These are phyloP conservation scores for Hymenoscyphus fructigenus DNA, from an alignment of 2,329 filamentous ascomycete genomes.

Conservation along the genomic window DNA sequence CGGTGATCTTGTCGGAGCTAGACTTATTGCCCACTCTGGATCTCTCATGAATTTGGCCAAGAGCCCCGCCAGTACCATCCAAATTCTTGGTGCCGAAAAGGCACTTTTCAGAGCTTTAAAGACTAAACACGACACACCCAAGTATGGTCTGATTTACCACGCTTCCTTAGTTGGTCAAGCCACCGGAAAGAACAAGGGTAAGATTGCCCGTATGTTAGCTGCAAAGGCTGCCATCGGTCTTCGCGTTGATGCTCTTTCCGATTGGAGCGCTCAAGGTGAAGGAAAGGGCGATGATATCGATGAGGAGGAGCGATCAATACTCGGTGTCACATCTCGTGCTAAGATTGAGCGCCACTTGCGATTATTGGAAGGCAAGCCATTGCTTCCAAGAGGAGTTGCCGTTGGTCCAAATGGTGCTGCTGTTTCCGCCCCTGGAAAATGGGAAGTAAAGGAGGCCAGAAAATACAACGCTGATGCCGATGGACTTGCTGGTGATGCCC, in stretches of 20 bases:
- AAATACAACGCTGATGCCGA: slow-evolving; percentile 96
- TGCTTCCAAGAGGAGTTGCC: slow-evolving; percentile 71
- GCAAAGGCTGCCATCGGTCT: slow-evolving; percentile 92
- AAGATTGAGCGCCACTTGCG: slow-evolving; percentile 76
- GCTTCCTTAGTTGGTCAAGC: slow-evolving; percentile 94
- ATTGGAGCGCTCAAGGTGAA: slow-evolving; percentile 68
- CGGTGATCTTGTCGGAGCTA: slow-evolving; percentile 89
- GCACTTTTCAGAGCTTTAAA: slow-evolving; percentile 97
- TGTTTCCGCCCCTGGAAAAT: slow-evolving; percentile 66
- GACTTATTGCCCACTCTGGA: slow-evolving; percentile 91
- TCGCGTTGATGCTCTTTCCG: slow-evolving; percentile 84
- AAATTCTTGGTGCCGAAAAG: slow-evolving; percentile 98
- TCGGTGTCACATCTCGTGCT: slow-evolving; percentile 71
- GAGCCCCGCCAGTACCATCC: slow-evolving; percentile 90
- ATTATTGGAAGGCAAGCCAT: slow-evolving; percentile 84
- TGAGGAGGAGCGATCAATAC: slow-evolving; percentile 82
- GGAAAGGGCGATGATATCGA: slow-evolving; percentile 64
- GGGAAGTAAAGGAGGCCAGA: slow-evolving; percentile 86
- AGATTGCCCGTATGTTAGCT: slow-evolving; percentile 94
- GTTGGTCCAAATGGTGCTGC: slow-evolving; percentile 72
- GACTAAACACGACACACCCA: slow-evolving; percentile 98
- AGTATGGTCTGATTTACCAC: slow-evolving; percentile 95
- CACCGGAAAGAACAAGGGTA: slow-evolving; percentile 97
- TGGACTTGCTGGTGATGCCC: slow-evolving; percentile 70
- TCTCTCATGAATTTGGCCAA: slow-evolving; percentile 95